These are phyloP conservation scores for Sinapis alba DNA, from an alignment of 441 rosid species.

Conservation along the genomic window DNA sequence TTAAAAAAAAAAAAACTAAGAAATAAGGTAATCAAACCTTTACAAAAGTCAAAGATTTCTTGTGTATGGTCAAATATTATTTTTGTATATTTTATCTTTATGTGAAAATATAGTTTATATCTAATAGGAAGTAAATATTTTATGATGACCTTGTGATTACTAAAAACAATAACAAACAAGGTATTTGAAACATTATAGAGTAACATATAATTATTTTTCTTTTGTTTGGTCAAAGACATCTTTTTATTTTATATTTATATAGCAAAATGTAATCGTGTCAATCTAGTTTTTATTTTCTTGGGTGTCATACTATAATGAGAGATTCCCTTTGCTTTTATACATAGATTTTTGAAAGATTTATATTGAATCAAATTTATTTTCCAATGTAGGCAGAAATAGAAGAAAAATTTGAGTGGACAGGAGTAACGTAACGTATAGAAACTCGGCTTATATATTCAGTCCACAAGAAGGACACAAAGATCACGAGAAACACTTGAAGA, in stretches of 20 bases:
- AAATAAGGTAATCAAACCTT: neutral
- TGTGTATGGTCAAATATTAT: neutral
- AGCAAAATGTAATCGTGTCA: neutral
- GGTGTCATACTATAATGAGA: too few relatives aligned
- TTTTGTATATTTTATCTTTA: neutral
- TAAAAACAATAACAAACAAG: neutral
- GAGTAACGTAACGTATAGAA: slow-evolving; percentile 10
- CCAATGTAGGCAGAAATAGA: neutral
- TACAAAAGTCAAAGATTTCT: neutral
- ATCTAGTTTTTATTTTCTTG: neutral
- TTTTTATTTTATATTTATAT: neutral
- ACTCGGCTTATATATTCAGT: slow-evolving; percentile 22
- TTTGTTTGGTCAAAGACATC: neutral
- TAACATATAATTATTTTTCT: neutral
- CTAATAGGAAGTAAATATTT: neutral
- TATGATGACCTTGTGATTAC: neutral
- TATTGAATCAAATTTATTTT: neutral
- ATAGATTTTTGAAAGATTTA: too few relatives aligned
- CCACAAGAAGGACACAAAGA: neutral
- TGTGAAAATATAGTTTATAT: neutral
- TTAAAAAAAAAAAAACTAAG: neutral
- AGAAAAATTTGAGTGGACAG: slow-evolving; percentile 26
- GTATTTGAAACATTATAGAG: neutral
- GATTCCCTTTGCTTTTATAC: too few relatives aligned
- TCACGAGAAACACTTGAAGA: slow-evolving; percentile 24